Base-by-base conservation (phyloP, 495 filamentous ascomycete genomes). In the Penicillium pulvis region DNA sequence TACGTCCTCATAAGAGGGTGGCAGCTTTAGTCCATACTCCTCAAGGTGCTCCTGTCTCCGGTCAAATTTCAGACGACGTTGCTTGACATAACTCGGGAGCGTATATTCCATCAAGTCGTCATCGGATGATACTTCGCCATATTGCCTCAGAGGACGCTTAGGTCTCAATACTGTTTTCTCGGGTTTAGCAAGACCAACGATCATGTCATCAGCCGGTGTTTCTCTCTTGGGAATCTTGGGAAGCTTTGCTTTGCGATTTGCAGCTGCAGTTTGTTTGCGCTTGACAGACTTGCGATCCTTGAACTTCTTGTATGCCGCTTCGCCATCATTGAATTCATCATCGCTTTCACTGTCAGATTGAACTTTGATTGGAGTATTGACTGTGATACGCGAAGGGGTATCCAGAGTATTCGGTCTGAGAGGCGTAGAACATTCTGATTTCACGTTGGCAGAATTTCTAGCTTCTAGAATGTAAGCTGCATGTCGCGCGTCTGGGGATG, bases 1-100 rank as follows among this genome's bases (percentile, higher is more conserved):
- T 42, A 98, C 75, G 47, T 90, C 87, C 23, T 89, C 85, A 65
- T 90, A 97, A 51, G 80, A 80, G 0, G 94, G 94, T 0, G 94
- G 91, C 2, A 97, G 65, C 57, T 83, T 87, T 47, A 98, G 70
- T 1, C 89, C 92, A 1, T 82, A 83, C 43, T 87, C 83, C 44
- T 83, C 81, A 35, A 93, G 71, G 6, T 74, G 77, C 42, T 87
- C 81, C 23, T 73, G 73, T 12, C 79, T 75, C 36, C 77, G 67
- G 36, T 87, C 83, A 50, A 87, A 84, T 48, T 78, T 71, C 1
- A 49, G 57, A 17, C 80, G 75, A 14, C 86, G 81, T 3, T 70
- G 62, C 61, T 85, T 79, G 6, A 89, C 64, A 64, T 87, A 86
- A 24, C 80, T 76, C 0, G 86, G 86, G 1, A 86, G 69, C 0